Percentiles rank a stretch among this genome's conserved stretches.
Conservation (phyloP, 139 green algal genomes). For the Volvox africanus region DNA sequence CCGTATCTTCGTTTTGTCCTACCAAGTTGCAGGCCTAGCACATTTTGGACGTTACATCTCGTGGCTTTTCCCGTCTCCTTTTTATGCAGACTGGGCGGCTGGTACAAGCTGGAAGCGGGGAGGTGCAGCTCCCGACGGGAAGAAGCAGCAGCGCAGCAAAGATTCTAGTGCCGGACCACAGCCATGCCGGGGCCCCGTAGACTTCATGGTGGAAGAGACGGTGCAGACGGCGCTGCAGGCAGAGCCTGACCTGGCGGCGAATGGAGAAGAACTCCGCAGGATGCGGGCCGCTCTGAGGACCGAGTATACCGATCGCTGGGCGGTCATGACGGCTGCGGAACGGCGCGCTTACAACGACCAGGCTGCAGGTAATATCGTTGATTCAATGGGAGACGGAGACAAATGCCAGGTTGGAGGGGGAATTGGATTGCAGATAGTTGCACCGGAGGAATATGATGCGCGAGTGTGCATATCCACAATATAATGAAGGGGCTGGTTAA, state of each 20-base stretch:
- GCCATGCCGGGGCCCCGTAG: constrained; percentile 1
- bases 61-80: not conserved
- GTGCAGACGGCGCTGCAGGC: not conserved
- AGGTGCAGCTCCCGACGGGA: not conserved
- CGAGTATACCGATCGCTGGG: not conserved
- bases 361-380: not conserved
- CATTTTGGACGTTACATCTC: not conserved
- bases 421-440: too few species aligned
- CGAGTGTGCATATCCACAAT: not conserved
- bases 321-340: not conserved
- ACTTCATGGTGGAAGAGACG: constrained; percentile 4
- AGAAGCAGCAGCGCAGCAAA: constrained; percentile 6
- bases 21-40: too few species aligned
- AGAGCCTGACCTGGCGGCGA: constrained; percentile 11
- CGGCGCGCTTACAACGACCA: not conserved
- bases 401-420: too few species aligned
- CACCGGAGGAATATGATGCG: not conserved
- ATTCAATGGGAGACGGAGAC: too few species aligned
- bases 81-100: not conserved
- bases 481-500: not conserved
- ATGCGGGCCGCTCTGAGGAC: not conserved
- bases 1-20: too few species aligned
- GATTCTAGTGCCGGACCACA: not conserved
- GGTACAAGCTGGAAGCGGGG: constrained; percentile 11
- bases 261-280: not conserved